Evolutionary conservation across 2,329 filamentous ascomycete genomes (phyloP), one percentile per base, ranked within the genome.

Genomic region (Aulographum hederae): DNA sequence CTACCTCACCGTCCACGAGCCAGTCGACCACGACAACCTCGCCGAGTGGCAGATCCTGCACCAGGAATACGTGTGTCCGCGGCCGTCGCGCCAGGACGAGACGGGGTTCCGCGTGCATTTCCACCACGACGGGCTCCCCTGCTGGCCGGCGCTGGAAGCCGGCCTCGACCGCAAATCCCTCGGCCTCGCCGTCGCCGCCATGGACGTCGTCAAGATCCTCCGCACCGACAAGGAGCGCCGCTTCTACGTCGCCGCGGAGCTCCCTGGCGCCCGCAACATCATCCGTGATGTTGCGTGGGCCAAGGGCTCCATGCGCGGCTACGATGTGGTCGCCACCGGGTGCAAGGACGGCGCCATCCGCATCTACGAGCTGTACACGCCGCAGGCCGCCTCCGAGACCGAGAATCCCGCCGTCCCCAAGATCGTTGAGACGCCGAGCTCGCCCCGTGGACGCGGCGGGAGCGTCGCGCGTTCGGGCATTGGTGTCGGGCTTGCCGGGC

Each of bases 211-310:
- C 31, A 77, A 74, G 44, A 62, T 98, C 14, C 95, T 85, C 56
- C 69, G 89, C 32, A 86, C 81, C 52, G 58, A 73, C 56, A 56
- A 70, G 48, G 60, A 67, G 33, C 18, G 19, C 5, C 28, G 25
- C 16, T 91, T 95, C 47, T 93, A 92, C 49, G 69, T 80, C 5
- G 84, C 84, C 0, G 73, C 76, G 14, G 77, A 84, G 46, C 60
- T 95, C 12, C 61, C 63, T 18, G 73, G 73, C 2, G 79, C 93
- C 43, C 65, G 69, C 5, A 73, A 75, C 1, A 63, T 95, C 25
- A 78, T 94, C 5, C 67, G 86, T 30, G 85, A 94, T 49, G 69
- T 94, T 2, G 76, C 81, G 2, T 98, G 89, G 89, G 82, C 86
- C 1, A 78, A 84, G 30, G 86, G 84, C 10, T 91, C 84, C 40